phyloP scores from a whole-genome alignment of 176 grass and related monocot genomes.

The Oryza brachyantha region DNA sequence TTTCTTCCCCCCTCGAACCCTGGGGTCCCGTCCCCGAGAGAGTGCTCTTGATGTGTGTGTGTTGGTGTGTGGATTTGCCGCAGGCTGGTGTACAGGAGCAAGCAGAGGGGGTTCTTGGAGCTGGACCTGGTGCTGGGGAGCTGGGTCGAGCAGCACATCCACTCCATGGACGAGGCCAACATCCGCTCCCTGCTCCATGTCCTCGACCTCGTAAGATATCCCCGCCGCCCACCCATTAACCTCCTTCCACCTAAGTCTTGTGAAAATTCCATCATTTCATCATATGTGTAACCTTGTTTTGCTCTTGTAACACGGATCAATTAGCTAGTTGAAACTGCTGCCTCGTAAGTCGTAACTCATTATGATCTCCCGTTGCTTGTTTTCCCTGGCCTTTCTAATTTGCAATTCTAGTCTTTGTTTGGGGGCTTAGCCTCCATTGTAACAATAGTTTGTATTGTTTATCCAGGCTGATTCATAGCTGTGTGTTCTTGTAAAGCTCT shows the following conservation, averaged over 20 bases:
- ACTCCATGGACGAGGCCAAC: constrained; percentile 64
- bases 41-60: not conserved
- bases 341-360: not conserved
- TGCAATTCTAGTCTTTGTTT: not conserved
- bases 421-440: not conserved
- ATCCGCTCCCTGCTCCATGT: constrained; percentile 75
- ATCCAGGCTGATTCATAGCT: not conserved
- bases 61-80: not conserved
- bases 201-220: constrained; percentile 70
- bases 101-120: constrained; percentile 89
- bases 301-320: not conserved
- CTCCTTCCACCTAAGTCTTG: too few species aligned
- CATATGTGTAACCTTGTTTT: not conserved
- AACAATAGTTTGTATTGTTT: not conserved
- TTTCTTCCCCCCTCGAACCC: not conserved
- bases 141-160: constrained; percentile 88
- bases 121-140: constrained; percentile 80
- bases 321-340: not conserved
- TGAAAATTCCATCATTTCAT: not conserved
- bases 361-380: not conserved
- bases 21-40: too few species aligned
- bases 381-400: not conserved
- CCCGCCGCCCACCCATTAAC: not conserved
- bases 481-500: not conserved
- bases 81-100: constrained; percentile 91